These are phyloP conservation scores for Tetracladium marchalianum DNA, from an alignment of 495 filamentous ascomycete genomes.

Conservation along the genomic window DNA sequence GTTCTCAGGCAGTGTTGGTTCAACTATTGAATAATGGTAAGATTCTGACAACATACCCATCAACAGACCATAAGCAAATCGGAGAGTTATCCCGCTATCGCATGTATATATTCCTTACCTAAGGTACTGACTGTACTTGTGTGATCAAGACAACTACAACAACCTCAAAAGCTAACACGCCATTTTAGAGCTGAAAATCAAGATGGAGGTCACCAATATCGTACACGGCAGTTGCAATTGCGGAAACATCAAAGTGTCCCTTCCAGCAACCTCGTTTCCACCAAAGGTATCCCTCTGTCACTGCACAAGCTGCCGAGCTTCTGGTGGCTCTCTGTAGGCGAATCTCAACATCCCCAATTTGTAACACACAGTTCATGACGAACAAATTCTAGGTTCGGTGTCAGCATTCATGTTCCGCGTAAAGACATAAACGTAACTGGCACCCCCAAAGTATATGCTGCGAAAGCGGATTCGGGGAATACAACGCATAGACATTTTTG, in stretches of 20 bases:
- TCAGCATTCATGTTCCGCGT: background rate
- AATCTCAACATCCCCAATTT: background rate
- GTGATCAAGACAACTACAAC: too few relatives aligned
- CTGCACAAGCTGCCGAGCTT: slow-evolving; percentile 6
- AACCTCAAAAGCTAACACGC: too few relatives aligned
- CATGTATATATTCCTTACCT: too few relatives aligned
- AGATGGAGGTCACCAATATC: background rate
- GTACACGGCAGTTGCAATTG: slow-evolving; percentile 7
- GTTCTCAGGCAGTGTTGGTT: too few relatives aligned
- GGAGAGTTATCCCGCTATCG: too few relatives aligned
- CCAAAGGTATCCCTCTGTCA: slow-evolving; percentile 1
- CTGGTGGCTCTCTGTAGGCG: slow-evolving; percentile 5
- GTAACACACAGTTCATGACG: background rate
- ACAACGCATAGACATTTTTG: slow-evolving; percentile 4
- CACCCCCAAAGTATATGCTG: slow-evolving; percentile 1
- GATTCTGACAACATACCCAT: too few relatives aligned
- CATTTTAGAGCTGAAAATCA: too few relatives aligned
- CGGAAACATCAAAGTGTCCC: slow-evolving; percentile 2
- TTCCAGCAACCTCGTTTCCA: slow-evolving; percentile 2
- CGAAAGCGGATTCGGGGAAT: slow-evolving; percentile 3
- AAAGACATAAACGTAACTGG: slow-evolving; percentile 6
- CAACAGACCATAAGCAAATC: too few relatives aligned
- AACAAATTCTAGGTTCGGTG: slow-evolving; percentile 1
- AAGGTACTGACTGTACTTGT: too few relatives aligned
- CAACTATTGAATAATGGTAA: too few relatives aligned